phyloP scores from a whole-genome alignment of 1,284 basidiomycete species.

The Rhodofomes roseus region DNA sequence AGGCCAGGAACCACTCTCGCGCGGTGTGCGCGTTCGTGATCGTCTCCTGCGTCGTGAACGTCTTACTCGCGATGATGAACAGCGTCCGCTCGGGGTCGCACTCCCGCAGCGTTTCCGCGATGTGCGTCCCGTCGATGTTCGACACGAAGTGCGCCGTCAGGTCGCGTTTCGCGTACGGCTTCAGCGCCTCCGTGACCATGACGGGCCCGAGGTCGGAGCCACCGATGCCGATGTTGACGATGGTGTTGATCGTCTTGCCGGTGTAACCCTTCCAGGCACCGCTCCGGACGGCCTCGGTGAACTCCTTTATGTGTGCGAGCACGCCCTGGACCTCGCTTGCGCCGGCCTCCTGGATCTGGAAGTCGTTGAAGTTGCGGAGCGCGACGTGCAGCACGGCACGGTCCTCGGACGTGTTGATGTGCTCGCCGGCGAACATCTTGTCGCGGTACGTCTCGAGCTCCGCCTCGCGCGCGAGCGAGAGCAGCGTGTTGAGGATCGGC shows the following conservation, averaged over 20 bases:
- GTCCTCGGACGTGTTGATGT: constrained; percentile 98
- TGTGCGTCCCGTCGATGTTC: constrained; percentile 98
- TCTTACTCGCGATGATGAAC: constrained; percentile 98
- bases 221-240: constrained; percentile 99
- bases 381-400: constrained; percentile 96
- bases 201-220: constrained; percentile 97
- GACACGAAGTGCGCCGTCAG: constrained; percentile 89
- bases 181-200: constrained; percentile 98
- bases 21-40: constrained; percentile 97
- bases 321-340: constrained; percentile 83
- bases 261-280: constrained; percentile 97
- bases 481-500: constrained; percentile 74
- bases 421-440: constrained; percentile 92
- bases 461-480: constrained; percentile 84
- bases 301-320: constrained; percentile 88
- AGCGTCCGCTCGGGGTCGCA: constrained; percentile 93
- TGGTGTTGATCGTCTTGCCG: constrained; percentile 89
- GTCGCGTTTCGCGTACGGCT: constrained; percentile 89
- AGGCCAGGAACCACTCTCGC: constrained; percentile 89
- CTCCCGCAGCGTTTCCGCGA: constrained; percentile 82
- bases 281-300: constrained; percentile 81
- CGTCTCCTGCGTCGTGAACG: constrained; percentile 99
- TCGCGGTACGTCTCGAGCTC: constrained; percentile 84
- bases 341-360: constrained; percentile 78
- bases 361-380: constrained; percentile 80